phyloP scores from a whole-genome alignment of 129 eudicot species.

The Pittosporum tobira region DNA sequence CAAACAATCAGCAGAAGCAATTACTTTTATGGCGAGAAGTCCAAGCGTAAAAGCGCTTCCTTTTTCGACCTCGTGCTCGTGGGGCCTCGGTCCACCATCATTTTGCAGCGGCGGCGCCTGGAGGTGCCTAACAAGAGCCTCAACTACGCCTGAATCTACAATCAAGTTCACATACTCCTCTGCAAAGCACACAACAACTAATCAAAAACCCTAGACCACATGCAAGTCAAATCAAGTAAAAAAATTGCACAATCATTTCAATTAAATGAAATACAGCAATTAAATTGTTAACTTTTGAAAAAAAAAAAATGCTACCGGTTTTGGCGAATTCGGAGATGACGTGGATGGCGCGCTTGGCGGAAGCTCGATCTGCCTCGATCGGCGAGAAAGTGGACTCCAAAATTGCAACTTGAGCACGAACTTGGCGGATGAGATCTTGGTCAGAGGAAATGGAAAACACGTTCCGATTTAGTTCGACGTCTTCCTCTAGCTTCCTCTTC shows the following conservation, averaged over 20 bases:
- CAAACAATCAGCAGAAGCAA: neutral
- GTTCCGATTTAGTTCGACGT: conserved; percentile 29
- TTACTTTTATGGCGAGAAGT: conserved; percentile 87
- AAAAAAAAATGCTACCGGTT: conserved; percentile 58
- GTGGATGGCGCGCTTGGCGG: conserved; percentile 57
- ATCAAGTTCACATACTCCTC: conserved; percentile 75
- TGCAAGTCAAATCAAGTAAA: conserved; percentile 2
- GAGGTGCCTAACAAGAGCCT: conserved; percentile 56
- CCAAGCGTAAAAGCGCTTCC: conserved; percentile 88
- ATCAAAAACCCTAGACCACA: conserved; percentile 12
- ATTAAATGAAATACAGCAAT: neutral
- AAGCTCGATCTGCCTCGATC: conserved; percentile 56
- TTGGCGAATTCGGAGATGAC: conserved; percentile 57
- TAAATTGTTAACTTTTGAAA: no score
- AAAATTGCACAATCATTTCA: neutral
- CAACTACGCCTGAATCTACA: conserved; percentile 71
- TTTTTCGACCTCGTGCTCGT: conserved; percentile 86
- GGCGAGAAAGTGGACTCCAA: conserved; percentile 28
- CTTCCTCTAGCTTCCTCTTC: conserved; percentile 81
- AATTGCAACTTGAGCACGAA: conserved; percentile 50
- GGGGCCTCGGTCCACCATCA: conserved; percentile 25
- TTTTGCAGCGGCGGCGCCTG: conserved; percentile 40
- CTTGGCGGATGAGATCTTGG: conserved; percentile 49
- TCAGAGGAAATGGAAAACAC: conserved; percentile 20
- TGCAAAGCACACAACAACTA: conserved; percentile 23